phyloP scores from a whole-genome alignment of 2,329 filamentous ascomycete genomes.

The Fusarium mexicanum region DNA sequence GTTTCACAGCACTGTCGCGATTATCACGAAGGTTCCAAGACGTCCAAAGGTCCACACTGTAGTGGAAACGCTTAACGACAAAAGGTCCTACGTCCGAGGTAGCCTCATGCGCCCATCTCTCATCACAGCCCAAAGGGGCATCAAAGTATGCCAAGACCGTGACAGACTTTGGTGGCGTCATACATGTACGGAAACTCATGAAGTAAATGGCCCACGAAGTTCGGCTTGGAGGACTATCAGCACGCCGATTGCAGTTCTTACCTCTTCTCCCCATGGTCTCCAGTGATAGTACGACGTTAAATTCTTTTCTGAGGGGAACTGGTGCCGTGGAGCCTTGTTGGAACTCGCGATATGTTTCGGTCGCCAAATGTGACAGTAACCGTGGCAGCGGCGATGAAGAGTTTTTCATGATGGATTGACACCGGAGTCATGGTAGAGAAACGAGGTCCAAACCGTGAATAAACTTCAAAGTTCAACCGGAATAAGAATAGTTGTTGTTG shows the following conservation, averaged over 20 bases:
- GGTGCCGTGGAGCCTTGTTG: neutral
- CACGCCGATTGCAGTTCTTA: neutral
- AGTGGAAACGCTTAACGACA: neutral
- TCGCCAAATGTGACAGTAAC: neutral
- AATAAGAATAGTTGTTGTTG: neutral
- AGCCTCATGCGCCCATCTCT: neutral
- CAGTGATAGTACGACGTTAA: neutral
- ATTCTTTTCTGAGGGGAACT: neutral
- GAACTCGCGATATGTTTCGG: neutral
- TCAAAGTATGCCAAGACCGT: neutral
- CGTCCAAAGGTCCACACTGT: neutral
- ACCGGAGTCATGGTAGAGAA: neutral
- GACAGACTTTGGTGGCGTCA: slow-evolving; percentile 1
- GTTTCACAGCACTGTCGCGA: neutral
- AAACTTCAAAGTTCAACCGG: neutral
- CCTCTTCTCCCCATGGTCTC: neutral
- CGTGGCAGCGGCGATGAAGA: neutral
- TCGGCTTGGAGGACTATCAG: neutral
- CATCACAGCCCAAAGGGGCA: neutral
- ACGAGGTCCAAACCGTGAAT: neutral
- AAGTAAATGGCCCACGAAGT: neutral
- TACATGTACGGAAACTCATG: neutral
- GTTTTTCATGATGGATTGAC: neutral
- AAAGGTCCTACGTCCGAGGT: neutral
- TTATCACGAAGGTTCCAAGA: neutral